Evolutionary conservation across 2,329 filamentous ascomycete genomes (phyloP).

Genomic region (Apiospora koreana): DNA sequence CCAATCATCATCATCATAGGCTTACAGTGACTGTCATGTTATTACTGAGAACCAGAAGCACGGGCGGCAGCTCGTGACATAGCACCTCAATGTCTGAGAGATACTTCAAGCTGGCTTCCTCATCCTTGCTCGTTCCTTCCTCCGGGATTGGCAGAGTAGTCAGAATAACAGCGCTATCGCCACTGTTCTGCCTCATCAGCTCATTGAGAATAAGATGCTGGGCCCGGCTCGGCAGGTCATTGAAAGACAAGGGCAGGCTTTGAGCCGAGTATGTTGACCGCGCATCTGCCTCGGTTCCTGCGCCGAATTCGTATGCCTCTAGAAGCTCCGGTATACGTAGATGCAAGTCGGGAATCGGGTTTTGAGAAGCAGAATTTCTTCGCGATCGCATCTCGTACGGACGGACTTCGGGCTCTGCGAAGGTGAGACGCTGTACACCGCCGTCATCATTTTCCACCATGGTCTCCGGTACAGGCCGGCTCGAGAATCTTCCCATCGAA

Average conservation of each 20-base stretch:
- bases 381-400: conserved; percentile 41
- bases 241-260: conserved; percentile 74
- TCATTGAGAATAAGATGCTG: conserved; percentile 89
- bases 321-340: conserved; percentile 47
- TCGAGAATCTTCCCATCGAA: conserved; percentile 61
- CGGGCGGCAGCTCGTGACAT: conserved; percentile 74
- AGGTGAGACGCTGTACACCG: conserved; percentile 65
- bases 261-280: conserved; percentile 57
- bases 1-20: conserved; percentile 41
- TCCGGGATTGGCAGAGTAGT: conserved; percentile 81
- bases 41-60: conserved; percentile 80
- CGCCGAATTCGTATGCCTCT: conserved; percentile 37
- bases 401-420: conserved; percentile 45
- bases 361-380: conserved; percentile 37
- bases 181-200: conserved; percentile 69
- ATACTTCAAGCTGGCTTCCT: conserved; percentile 71
- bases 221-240: conserved; percentile 80
- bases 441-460: conserved; percentile 56
- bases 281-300: conserved; percentile 26
- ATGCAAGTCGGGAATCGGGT: conserved; percentile 33
- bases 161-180: conserved; percentile 75
- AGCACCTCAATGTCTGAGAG: conserved; percentile 77
- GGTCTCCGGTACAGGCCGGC: conserved; percentile 63
- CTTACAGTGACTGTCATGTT: conserved; percentile 87
- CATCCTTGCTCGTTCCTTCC: conserved; percentile 73